Conservation (phyloP, 2,329 filamentous ascomycete genomes). For the Dactylellina cionopaga region DNA sequence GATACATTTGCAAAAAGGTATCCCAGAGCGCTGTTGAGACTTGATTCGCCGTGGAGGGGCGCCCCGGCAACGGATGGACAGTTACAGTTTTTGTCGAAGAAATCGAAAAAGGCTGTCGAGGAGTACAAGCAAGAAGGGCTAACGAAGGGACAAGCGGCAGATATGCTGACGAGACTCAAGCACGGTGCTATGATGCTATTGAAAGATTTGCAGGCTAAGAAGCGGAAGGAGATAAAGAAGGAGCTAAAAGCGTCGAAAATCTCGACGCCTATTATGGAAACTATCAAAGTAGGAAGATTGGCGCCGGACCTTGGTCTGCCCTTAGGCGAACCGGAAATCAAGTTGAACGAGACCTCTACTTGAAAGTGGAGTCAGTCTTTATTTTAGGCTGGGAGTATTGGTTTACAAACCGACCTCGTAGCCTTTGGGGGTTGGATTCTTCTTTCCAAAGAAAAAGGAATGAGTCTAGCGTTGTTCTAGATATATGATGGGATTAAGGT, state of each 20-base stretch:
- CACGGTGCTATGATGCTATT: conserved; percentile 78
- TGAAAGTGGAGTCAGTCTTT: background rate
- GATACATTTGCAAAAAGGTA: conserved; percentile 79
- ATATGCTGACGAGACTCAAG: conserved; percentile 93
- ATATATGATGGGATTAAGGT: conserved; percentile 46
- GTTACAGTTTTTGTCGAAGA: conserved; percentile 72
- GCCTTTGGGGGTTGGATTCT: too few relatives aligned
- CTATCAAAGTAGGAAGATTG: conserved; percentile 25
- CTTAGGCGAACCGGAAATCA: too few relatives aligned
- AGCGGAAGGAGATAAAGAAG: conserved; percentile 63
- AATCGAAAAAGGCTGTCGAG: conserved; percentile 65
- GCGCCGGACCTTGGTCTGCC: too few relatives aligned
- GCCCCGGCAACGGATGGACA: conserved; percentile 72
- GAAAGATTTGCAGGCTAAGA: conserved; percentile 67
- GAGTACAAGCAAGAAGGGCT: conserved; percentile 27
- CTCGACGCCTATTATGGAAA: conserved; percentile 23
- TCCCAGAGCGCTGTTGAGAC: conserved; percentile 73
- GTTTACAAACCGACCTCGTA: too few relatives aligned
- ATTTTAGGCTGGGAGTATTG: background rate
- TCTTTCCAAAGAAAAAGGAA: too few relatives aligned
- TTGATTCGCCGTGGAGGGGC: conserved; percentile 75
- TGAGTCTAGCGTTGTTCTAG: conserved; percentile 14
- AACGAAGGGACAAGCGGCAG: conserved; percentile 81
- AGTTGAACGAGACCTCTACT: too few relatives aligned
- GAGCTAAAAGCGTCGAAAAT: conserved; percentile 52